Evolutionary conservation across 441 rosid species (phyloP).

Genomic region (Macaranga tanarius): DNA sequence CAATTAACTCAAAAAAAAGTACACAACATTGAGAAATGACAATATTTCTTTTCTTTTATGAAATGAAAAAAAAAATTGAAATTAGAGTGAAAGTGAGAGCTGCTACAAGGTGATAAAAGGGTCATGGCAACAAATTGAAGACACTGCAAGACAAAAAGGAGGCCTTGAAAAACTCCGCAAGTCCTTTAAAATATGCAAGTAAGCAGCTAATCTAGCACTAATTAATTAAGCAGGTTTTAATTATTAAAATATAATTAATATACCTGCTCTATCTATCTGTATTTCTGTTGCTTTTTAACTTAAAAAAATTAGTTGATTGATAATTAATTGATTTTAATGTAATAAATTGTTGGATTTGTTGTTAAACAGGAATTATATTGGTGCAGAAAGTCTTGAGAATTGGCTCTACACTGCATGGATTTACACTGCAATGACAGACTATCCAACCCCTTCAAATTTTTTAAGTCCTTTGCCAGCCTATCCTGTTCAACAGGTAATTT

Average conservation of each 20-base stretch:
- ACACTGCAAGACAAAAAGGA: conserved; percentile 23
- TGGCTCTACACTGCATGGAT: conserved; percentile 47
- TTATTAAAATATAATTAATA: no score
- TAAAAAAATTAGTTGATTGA: background rate
- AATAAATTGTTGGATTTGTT: background rate
- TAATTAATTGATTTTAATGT: background rate
- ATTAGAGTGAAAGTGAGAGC: conserved; percentile 52
- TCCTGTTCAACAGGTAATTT: conserved; percentile 49
- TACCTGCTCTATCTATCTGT: no score
- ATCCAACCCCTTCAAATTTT: conserved; percentile 60
- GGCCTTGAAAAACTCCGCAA: conserved; percentile 43
- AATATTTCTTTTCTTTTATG: background rate
- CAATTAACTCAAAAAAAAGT: no score
- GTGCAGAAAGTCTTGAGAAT: conserved; percentile 17
- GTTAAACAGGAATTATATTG: conserved; percentile 34
- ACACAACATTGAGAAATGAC: background rate
- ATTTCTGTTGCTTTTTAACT: no score
- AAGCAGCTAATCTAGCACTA: conserved; percentile 5
- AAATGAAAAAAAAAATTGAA: background rate
- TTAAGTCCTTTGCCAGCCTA: conserved; percentile 54
- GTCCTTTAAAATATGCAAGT: conserved; percentile 56
- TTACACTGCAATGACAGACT: conserved; percentile 69
- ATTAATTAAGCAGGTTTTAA: background rate
- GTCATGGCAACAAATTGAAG: conserved; percentile 47
- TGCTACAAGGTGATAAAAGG: conserved; percentile 57